A percentile compares a stretch with the other conserved stretches of the same genome.
Evolutionary conservation across 2,329 filamentous ascomycete genomes (phyloP).

Genomic region (Fusarium abutilonis): DNA sequence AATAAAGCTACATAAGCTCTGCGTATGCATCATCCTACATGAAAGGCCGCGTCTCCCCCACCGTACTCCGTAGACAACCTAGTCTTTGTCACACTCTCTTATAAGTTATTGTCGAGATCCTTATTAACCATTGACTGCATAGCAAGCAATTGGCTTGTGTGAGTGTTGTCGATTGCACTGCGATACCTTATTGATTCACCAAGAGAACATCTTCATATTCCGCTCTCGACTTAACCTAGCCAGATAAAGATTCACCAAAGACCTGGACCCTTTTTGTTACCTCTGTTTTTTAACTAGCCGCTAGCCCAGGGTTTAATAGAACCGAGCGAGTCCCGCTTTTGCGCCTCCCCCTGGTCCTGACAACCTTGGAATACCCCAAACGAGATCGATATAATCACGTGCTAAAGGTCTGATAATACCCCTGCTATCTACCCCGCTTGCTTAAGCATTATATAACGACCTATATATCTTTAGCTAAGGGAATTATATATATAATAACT

Average conservation of each 20-base stretch:
- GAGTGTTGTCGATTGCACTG: no score
- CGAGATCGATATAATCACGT: no score
- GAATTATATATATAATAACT: no score
- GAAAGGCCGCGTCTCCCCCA: slow-evolving; percentile 26
- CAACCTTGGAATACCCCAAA: slow-evolving; percentile 16
- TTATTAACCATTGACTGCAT: no score
- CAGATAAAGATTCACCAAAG: slow-evolving; percentile 5
- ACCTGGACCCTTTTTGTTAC: slow-evolving; percentile 14
- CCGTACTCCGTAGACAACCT: not conserved
- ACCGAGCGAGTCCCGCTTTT: slow-evolving; percentile 29
- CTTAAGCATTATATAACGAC: no score
- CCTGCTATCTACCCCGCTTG: no score
- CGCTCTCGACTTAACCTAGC: not conserved
- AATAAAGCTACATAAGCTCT: slow-evolving; percentile 9
- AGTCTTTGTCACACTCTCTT: no score
- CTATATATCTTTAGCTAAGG: no score
- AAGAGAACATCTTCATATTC: not conserved
- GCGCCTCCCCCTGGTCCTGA: slow-evolving; percentile 34
- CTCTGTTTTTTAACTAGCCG: not conserved
- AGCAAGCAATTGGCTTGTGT: no score
- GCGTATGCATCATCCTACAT: slow-evolving; percentile 26
- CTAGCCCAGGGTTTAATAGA: not conserved
- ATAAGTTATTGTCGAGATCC: no score
- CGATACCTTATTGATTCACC: no score
- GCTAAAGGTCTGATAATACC: no score